Conservation (phyloP, 305 asterid genomes). For the Fraxinus platypoda region DNA sequence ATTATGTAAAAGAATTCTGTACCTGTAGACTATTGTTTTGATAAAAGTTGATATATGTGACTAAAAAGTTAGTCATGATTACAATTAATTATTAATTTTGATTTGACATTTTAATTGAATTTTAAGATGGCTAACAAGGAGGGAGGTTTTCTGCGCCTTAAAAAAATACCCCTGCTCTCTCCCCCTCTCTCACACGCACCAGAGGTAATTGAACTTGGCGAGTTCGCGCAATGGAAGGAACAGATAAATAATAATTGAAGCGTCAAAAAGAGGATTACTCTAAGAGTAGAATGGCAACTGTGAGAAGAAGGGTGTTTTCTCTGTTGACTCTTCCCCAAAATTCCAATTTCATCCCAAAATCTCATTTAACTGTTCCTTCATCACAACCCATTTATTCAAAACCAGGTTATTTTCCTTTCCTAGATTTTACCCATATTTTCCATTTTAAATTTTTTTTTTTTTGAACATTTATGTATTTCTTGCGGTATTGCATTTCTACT, state of each 20-base stretch:
- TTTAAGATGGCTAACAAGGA: no score
- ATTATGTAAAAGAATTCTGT: no score
- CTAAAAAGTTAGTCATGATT: no score
- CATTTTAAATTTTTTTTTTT: background rate
- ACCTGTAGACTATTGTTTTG: no score
- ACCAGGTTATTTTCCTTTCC: conserved; percentile 33
- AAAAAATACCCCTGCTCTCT: no score
- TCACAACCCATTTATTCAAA: conserved; percentile 25
- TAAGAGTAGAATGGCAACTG: conserved; percentile 13
- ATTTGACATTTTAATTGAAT: no score
- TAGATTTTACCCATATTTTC: background rate
- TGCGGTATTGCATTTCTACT: background rate
- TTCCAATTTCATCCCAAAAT: conserved; percentile 21
- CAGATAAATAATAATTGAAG: background rate
- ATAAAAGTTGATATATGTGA: no score
- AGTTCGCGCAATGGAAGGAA: background rate
- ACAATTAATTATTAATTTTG: no score
- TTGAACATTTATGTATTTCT: background rate
- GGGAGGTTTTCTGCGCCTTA: no score
- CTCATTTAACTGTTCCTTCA: conserved; percentile 18
- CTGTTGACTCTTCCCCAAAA: conserved; percentile 5
- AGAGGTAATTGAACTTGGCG: background rate
- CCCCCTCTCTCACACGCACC: no score
- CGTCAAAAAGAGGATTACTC: background rate
- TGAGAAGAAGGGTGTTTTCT: conserved; percentile 25